Evolutionary conservation across 2,329 filamentous ascomycete species (phyloP).

Genomic region (Amauroascus verrucosus): DNA sequence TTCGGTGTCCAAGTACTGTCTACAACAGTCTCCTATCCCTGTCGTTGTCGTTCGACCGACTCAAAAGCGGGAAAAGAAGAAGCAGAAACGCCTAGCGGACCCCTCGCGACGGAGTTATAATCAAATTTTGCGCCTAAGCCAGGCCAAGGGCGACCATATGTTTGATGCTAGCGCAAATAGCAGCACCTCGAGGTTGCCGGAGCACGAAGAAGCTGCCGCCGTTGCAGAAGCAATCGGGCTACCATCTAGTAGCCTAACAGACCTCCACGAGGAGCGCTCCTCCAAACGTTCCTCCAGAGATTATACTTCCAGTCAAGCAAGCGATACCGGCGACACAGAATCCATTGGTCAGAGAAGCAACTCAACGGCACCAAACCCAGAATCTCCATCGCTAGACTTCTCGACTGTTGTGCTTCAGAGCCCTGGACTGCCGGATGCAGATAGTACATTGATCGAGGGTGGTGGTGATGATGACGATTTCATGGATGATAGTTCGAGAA

Average conservation of each 20-base stretch:
- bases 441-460: slow-evolving; percentile 6
- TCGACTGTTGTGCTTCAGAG: slow-evolving; percentile 14
- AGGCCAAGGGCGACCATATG: slow-evolving; percentile 41
- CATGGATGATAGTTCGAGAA: slow-evolving; percentile 9
- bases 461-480: slow-evolving; percentile 8
- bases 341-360: slow-evolving; percentile 7
- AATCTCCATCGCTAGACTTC: slow-evolving; percentile 6
- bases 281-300: slow-evolving; percentile 5
- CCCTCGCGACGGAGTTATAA: slow-evolving; percentile 65
- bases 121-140: slow-evolving; percentile 61
- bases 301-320: slow-evolving; percentile 4
- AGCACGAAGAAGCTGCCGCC: slow-evolving; percentile 42
- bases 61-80: slow-evolving; percentile 81
- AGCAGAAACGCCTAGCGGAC: slow-evolving; percentile 70
- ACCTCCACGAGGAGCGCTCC: not conserved
- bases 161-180: slow-evolving; percentile 43
- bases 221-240: slow-evolving; percentile 42
- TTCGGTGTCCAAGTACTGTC: slow-evolving; percentile 86
- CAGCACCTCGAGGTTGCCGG: slow-evolving; percentile 35
- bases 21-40: slow-evolving; percentile 85
- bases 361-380: slow-evolving; percentile 9
- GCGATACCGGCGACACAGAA: slow-evolving; percentile 10
- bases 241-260: slow-evolving; percentile 18
- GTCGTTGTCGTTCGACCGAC: slow-evolving; percentile 85
- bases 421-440: slow-evolving; percentile 11